Evolutionary conservation across 331 rosid species (phyloP), one percentile per base, ranked within the genome.

Genomic region (Stylosanthes scabra): DNA sequence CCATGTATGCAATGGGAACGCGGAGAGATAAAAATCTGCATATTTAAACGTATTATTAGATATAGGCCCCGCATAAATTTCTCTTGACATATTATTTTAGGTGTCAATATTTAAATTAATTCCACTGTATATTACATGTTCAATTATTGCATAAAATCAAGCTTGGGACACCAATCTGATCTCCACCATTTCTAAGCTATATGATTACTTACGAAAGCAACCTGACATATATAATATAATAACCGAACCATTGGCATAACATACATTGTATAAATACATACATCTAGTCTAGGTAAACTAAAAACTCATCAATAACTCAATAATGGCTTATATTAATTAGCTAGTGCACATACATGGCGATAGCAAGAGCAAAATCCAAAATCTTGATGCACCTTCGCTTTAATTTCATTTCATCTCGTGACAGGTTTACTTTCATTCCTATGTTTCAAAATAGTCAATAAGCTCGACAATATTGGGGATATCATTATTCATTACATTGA

Each of bases 31-130:
- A 54, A 27, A 42, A 11, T 15, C 13, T 42, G 4, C 39, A 34
- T 6, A 34, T 34, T 34, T 34, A 34, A 34, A 20, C 3, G 9
- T 2, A 45, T 11, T 1, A 41, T 62, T 13, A 13, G 8, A 7
- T 50, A n/a, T 4, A 57, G 25, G 10, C n/a, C 39, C 39, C 6
- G 34, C 29, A 31, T 59, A 2, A 58, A 34, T 20, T 31, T 55
- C 40, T 59, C 11, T 28, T 46, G 77, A 78, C 80, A 73, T 76
- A 49, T 37, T 40, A 10, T 49, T 41, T 66, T 60, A 41, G 37
- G 27, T 25, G 56, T 42, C 63, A 20, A 20, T 20, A 20, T 14
- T 39, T 60, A 76, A 11, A 28, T 58, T 58, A 11, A 58, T 5
- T 29, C 37, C 39, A 9, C n/a, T 40, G 15, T 9, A 16, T n/a